Evolutionary conservation across 2,329 filamentous ascomycete genomes (phyloP).

Genomic region (Phoma sp.): DNA sequence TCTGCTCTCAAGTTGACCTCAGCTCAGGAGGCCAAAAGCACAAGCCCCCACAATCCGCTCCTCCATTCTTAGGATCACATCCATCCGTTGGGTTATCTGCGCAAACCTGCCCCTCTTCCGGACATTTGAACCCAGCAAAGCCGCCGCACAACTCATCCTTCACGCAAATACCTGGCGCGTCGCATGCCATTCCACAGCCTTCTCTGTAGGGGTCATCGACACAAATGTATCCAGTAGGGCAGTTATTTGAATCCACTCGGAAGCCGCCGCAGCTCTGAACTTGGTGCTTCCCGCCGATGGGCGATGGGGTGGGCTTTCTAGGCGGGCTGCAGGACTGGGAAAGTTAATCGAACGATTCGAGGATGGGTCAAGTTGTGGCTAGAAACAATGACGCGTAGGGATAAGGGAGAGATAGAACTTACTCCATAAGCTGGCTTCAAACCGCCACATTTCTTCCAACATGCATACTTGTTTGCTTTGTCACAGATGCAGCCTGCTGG

Average conservation of each 20-base stretch:
- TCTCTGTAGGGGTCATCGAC: constrained; percentile 41
- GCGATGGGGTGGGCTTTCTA: neutral
- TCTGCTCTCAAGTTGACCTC: neutral
- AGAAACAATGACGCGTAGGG: no score
- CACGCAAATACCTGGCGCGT: constrained; percentile 46
- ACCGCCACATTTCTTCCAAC: constrained; percentile 39
- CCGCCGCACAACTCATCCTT: constrained; percentile 51
- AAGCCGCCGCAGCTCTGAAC: constrained; percentile 38
- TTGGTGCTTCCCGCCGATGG: neutral
- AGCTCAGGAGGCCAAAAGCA: constrained; percentile 43
- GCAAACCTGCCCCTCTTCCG: constrained; percentile 44
- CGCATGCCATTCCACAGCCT: constrained; percentile 45
- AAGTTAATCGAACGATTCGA: neutral
- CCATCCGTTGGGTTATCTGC: constrained; percentile 54
- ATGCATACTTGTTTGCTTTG: constrained; percentile 30
- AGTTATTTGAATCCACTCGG: constrained; percentile 18
- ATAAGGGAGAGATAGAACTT: neutral
- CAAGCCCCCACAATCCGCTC: constrained; percentile 54
- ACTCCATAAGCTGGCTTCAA: constrained; percentile 19
- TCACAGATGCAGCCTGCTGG: constrained; percentile 42
- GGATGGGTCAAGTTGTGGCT: no score
- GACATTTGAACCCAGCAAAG: constrained; percentile 48
- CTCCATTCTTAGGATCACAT: constrained; percentile 51
- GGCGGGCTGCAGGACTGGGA: neutral
- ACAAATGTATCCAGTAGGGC: constrained; percentile 29